phyloP scores from a whole-genome alignment of 1,284 basidiomycete species.

The Cryptococcus neoformans region DNA sequence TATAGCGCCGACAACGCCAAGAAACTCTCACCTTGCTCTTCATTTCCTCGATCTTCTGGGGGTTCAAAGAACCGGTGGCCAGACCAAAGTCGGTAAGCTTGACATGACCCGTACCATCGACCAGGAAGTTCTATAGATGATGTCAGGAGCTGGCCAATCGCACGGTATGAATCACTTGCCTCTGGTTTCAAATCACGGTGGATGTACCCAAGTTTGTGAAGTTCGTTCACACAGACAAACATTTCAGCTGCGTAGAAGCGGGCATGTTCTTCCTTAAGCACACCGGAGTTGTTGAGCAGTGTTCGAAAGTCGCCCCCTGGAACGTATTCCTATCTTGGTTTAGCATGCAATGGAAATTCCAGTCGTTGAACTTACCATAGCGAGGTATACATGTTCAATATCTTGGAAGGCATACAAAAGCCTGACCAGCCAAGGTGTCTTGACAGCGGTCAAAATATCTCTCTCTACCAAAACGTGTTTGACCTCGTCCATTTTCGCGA shows the following conservation, averaged over 20 bases:
- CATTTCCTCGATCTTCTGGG: constrained; percentile 89
- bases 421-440: constrained; percentile 90
- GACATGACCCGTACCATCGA: constrained; percentile 93
- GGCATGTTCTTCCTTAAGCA: constrained; percentile 92
- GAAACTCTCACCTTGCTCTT: constrained; percentile 68
- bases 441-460: constrained; percentile 91
- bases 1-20: not conserved
- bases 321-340: constrained; percentile 70
- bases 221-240: constrained; percentile 85
- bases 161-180: constrained; percentile 51
- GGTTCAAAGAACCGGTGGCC: constrained; percentile 94
- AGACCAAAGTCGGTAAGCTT: constrained; percentile 99
- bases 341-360: not conserved
- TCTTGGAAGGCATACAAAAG: constrained; percentile 95
- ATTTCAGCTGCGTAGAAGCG: constrained; percentile 94
- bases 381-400: constrained; percentile 80
- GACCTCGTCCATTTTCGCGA: constrained; percentile 93
- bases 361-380: constrained; percentile 59
- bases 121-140: constrained; percentile 82
- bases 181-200: constrained; percentile 98
- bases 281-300: constrained; percentile 90
- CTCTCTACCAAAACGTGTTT: constrained; percentile 94
- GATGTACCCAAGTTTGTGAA: constrained; percentile 94
- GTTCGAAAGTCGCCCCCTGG: constrained; percentile 96
- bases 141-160: constrained; percentile 16